Conservation (phyloP, 768 basidiomycete species). For the Mycena kentingensis region DNA sequence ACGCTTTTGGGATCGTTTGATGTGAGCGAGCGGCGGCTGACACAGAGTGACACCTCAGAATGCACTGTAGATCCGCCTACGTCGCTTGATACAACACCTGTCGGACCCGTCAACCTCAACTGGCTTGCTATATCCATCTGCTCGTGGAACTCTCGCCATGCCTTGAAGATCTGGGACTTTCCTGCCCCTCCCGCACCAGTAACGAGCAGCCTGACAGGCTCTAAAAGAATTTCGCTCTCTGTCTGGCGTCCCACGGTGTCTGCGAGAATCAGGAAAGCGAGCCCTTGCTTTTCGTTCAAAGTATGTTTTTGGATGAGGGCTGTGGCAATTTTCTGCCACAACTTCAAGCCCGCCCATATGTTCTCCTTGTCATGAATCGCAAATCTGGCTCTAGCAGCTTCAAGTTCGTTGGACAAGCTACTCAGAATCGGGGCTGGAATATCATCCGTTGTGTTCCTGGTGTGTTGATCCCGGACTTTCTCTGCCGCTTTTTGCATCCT, state of each 20-base stretch:
- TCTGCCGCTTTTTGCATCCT: no score
- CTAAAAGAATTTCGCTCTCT: not conserved
- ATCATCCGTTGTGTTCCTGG: no score
- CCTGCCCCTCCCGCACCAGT: conserved; percentile 27
- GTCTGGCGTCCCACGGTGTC: not conserved
- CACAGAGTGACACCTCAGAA: conserved; percentile 18
- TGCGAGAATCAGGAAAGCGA: conserved; percentile 2
- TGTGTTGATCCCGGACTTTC: no score
- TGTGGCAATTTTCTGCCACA: conserved; percentile 5
- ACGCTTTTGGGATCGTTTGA: not conserved
- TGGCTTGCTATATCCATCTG: not conserved
- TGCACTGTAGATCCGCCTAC: conserved; percentile 24
- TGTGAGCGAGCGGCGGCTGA: conserved; percentile 8
- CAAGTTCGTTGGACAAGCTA: not conserved
- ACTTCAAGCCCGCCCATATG: conserved; percentile 6
- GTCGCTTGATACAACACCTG: conserved; percentile 26
- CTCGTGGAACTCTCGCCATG: conserved; percentile 19
- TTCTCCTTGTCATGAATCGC: not conserved
- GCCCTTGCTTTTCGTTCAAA: conserved; percentile 7
- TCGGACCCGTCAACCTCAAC: conserved; percentile 22
- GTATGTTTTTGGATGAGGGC: conserved; percentile 5
- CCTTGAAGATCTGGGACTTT: conserved; percentile 26
- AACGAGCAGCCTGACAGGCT: conserved; percentile 7
- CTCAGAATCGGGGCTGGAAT: no score
- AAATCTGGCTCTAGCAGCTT: not conserved